These are phyloP conservation scores for Arbutus unedo DNA, from an alignment of 148 eudicot species.

Conservation along the genomic window DNA sequence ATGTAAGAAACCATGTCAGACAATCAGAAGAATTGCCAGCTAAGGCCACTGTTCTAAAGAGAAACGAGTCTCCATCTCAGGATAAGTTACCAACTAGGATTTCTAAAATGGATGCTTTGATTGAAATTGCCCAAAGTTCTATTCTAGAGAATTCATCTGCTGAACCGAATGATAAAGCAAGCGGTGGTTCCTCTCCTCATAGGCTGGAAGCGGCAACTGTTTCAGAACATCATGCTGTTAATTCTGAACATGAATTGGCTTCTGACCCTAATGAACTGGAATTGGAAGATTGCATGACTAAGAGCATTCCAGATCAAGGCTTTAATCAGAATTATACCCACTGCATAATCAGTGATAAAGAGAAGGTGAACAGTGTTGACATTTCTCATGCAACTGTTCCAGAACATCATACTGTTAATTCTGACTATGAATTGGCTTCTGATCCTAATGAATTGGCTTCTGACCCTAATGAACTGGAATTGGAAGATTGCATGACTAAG, in stretches of 20 bases:
- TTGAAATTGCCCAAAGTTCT: slow-evolving; percentile 46
- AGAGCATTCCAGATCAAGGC: slow-evolving; percentile 17
- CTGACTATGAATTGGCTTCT: slow-evolving; percentile 20
- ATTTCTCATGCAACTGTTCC: slow-evolving; percentile 8
- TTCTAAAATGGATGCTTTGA: slow-evolving; percentile 40
- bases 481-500: slow-evolving; percentile 17
- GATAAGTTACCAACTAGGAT: slow-evolving; percentile 25
- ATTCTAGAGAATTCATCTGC: slow-evolving; percentile 22
- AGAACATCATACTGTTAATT: slow-evolving; percentile 18
- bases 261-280: slow-evolving; percentile 24
- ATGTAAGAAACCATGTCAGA: slow-evolving; percentile 40
- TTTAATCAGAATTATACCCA: slow-evolving; percentile 12
- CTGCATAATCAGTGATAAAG: not conserved
- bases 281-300: slow-evolving; percentile 17
- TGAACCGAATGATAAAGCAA: slow-evolving; percentile 19
- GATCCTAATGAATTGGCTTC: slow-evolving; percentile 23
- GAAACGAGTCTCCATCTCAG: slow-evolving; percentile 14
- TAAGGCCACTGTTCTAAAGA: slow-evolving; percentile 22
- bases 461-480: slow-evolving; percentile 22
- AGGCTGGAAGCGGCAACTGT: slow-evolving; percentile 10
- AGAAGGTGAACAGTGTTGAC: slow-evolving; percentile 10
- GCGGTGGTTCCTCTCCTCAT: slow-evolving; percentile 12
- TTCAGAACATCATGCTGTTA: slow-evolving; percentile 17
- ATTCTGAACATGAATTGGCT: slow-evolving; percentile 16
- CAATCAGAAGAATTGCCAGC: slow-evolving; percentile 23